Evolutionary conservation across 345 rosid genomes (phyloP), one percentile per base, ranked within the genome.

Genomic region (Dovyalis caffra): DNA sequence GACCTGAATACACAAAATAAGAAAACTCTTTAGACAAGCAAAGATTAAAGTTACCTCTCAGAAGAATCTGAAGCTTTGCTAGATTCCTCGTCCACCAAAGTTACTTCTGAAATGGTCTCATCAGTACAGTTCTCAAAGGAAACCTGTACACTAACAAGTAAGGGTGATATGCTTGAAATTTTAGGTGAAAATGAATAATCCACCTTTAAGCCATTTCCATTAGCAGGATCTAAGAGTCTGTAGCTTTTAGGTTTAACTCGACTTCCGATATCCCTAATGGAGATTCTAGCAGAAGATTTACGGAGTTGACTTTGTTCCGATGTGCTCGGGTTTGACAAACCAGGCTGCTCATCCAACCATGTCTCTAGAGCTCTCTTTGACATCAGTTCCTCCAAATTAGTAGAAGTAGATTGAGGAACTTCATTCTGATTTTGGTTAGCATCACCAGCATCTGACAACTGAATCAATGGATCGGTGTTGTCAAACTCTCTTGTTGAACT

Each of bases 261-360:
- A 73, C 71, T 79, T 79, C 88, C 96, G 73, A 95, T 78, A 85
- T 92, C 87, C 80, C 90, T 90, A 49, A 95, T 83, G 71, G 89
- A 90, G 77, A 95, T 88, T 80, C 91, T 90, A 47, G 92, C 97
- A 15, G 89, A 87, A 78, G 97, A 88, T 60, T 76, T 75, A 74
- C 31, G 72, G 57, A 80, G 80, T 74, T 74, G 86, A 81, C 75
- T 80, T 69, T 71, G 82, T 68, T 85, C 82, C 32, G 86, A 85
- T 62, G 76, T 71, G 70, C 81, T 81, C 31, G 73, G 82, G 60
- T 78, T 86, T 80, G 87, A 82, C 67, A 88, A 82, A 82, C 79
- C 84, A 83, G 97, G 88, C 70, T 89, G 91, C 74, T 92, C 92
- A 68, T 83, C 95, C 85, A 95, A 83, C 97, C 99, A 95, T 78